Conservation (phyloP, 495 filamentous ascomycete genomes). For the Astrothelium macrocarpum region DNA sequence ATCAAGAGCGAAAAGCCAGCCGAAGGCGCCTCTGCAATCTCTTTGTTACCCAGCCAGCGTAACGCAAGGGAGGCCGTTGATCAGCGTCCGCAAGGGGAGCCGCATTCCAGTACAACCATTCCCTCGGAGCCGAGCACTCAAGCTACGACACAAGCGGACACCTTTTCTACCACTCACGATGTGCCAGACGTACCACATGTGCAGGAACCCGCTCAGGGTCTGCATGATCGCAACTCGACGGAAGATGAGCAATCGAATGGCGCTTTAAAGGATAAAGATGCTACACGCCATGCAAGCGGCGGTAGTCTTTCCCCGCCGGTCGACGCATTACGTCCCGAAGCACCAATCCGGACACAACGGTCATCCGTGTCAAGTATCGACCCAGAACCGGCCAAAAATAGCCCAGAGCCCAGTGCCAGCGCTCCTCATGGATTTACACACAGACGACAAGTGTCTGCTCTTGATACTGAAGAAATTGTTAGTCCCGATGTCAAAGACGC, state of each 20-base stretch:
- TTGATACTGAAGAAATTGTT: not conserved
- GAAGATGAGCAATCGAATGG: not conserved
- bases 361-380: constrained; percentile 3
- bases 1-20: not conserved
- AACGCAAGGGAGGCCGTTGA: not conserved
- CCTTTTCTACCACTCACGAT: not conserved
- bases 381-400: not conserved
- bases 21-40: not conserved
- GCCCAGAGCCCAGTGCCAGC: not conserved
- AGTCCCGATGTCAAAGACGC: not conserved
- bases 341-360: not conserved
- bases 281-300: not conserved
- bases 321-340: not conserved
- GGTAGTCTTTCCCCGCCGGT: not conserved
- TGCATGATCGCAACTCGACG: not conserved
- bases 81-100: not conserved
- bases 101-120: not conserved
- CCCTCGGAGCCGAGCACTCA: not conserved
- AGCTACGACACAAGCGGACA: not conserved
- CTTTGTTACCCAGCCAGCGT: constrained; percentile 16
- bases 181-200: not conserved
- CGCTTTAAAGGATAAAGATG: not conserved
- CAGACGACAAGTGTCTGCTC: not conserved
- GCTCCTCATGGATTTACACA: not conserved
- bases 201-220: not conserved